A percentile compares a stretch with the other conserved stretches of the same genome.
Conservation (phyloP, 805 yeast species). For the Yarrowia sp. region DNA sequence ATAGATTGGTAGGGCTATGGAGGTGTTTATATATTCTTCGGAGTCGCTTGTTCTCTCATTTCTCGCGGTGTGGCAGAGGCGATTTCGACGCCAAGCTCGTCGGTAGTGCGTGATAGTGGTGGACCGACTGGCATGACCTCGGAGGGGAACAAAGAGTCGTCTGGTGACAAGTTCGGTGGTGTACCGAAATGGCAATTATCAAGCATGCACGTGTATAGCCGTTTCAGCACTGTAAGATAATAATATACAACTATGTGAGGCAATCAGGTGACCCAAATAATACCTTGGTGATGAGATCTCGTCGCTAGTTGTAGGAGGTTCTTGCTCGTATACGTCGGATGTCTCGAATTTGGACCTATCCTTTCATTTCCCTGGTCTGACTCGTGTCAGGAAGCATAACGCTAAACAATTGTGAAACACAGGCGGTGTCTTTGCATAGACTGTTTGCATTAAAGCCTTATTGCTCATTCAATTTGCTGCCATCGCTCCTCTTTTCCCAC, state of each 20-base stretch:
- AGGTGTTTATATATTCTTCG: conserved; percentile 12
- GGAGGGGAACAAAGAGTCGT: neutral
- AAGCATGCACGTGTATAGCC: neutral
- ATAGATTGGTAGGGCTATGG: neutral
- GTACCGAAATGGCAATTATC: conserved; percentile 6
- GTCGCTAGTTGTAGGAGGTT: neutral
- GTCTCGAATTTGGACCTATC: neutral
- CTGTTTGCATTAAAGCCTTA: neutral
- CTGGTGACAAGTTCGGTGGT: conserved; percentile 4
- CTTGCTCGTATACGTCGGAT: neutral
- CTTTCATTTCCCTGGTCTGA: neutral
- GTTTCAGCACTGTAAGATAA: neutral
- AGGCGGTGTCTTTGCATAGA: neutral
- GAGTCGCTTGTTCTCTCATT: neutral
- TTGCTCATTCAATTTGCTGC: neutral
- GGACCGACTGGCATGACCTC: neutral
- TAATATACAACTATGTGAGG: neutral
- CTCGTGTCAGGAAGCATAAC: neutral
- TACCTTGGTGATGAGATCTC: too few species aligned
- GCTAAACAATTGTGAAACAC: neutral
- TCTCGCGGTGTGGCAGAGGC: neutral
- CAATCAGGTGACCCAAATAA: too few species aligned
- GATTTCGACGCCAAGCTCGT: neutral
- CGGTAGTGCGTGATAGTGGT: neutral
- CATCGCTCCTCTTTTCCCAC: neutral